Percentiles rank a stretch among this genome's conserved stretches.
These are phyloP conservation scores for Hibiscus tridactylites DNA, from an alignment of 345 rosid genomes.

Conservation along the genomic window DNA sequence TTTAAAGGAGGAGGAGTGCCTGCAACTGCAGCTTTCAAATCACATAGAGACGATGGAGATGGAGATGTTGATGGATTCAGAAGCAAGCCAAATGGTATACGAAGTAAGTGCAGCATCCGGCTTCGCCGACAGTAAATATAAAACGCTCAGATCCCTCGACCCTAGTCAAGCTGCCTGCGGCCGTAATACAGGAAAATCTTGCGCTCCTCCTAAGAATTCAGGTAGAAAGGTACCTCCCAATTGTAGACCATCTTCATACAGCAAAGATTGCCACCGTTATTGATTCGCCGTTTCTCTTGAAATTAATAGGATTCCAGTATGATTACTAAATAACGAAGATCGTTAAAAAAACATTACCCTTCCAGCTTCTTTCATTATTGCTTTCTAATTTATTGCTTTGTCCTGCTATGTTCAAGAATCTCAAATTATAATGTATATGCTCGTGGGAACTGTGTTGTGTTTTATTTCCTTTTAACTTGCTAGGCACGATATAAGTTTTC, in stretches of 20 bases:
- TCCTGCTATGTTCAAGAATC: too few relatives aligned
- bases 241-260: background rate
- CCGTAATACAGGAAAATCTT: background rate
- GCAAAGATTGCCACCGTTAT: background rate
- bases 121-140: background rate
- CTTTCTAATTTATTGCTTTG: too few relatives aligned
- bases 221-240: background rate
- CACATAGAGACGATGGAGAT: background rate
- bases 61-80: slow-evolving; percentile 1
- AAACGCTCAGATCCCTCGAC: background rate
- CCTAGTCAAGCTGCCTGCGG: background rate
- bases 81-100: background rate
- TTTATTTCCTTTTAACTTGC: too few relatives aligned
- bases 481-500: too few relatives aligned
- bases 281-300: too few relatives aligned
- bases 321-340: too few relatives aligned
- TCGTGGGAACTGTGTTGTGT: too few relatives aligned
- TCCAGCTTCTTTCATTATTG: too few relatives aligned
- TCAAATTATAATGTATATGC: too few relatives aligned
- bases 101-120: background rate
- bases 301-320: too few relatives aligned
- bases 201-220: fast-evolving
- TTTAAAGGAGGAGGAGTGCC: background rate
- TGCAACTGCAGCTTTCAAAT: background rate
- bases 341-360: too few relatives aligned